Evolutionary conservation across 1,284 basidiomycete species (phyloP).

Genomic region (Microbotryum silenes-acaulis): DNA sequence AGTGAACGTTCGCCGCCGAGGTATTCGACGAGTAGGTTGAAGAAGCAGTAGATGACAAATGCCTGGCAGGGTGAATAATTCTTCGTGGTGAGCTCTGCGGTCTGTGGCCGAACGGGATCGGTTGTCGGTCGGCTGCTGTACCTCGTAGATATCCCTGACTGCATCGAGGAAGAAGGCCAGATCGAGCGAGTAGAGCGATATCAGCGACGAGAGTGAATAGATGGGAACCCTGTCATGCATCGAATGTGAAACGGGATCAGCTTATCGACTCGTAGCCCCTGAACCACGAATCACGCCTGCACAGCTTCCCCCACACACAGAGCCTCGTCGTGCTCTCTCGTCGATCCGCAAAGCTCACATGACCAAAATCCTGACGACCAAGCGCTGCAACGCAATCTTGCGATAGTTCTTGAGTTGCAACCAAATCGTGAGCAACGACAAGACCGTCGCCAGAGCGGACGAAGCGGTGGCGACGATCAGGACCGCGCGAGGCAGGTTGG

Average conservation of each 20-base stretch:
- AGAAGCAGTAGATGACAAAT: conserved; percentile 75
- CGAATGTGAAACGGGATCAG: background rate
- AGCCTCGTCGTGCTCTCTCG: background rate
- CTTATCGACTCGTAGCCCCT: background rate
- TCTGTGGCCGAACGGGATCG: too few species aligned
- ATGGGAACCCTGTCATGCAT: conserved; percentile 58
- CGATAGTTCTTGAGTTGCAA: conserved; percentile 68
- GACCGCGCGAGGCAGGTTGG: conserved; percentile 25
- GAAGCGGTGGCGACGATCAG: conserved; percentile 27
- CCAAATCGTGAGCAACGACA: conserved; percentile 74
- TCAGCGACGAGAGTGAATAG: conserved; percentile 82
- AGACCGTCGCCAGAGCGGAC: conserved; percentile 53
- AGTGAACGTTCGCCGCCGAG: conserved; percentile 82
- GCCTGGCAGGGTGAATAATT: conserved; percentile 50
- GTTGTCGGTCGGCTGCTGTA: conserved; percentile 40
- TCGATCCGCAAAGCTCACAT: conserved; percentile 51
- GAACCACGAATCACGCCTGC: background rate
- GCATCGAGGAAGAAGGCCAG: conserved; percentile 95
- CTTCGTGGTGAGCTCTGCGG: background rate
- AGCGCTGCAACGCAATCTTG: conserved; percentile 49
- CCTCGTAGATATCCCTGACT: conserved; percentile 92
- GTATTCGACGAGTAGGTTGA: conserved; percentile 42
- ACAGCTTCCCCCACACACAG: background rate
- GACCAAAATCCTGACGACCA: conserved; percentile 91
- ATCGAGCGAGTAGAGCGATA: conserved; percentile 87